Percentiles rank a stretch among this genome's conserved stretches.
Evolutionary conservation across 306 rosid species (phyloP).

Genomic region (Cyamopsis tetragonoloba): DNA sequence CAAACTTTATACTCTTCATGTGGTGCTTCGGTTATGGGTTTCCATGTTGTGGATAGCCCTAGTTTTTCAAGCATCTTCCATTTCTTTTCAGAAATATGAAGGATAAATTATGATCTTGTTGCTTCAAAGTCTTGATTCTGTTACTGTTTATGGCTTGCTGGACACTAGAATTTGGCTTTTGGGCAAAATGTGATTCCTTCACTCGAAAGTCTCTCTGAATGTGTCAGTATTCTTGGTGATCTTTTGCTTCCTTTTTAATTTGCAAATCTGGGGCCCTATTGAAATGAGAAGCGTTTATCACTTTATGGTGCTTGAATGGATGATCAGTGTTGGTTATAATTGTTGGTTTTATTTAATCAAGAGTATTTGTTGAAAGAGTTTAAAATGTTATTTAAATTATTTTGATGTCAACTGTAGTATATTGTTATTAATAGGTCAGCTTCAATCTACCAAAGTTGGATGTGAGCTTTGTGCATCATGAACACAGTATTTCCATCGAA

Average conservation of each 20-base stretch:
- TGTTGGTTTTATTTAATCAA: conserved; percentile 20
- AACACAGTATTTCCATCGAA: conserved; percentile 57
- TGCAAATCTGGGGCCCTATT: conserved; percentile 18
- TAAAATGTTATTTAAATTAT: conserved; percentile 1
- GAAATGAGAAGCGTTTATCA: conserved; percentile 9
- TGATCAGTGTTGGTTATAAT: conserved; percentile 13
- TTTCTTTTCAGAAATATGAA: conserved; percentile 32
- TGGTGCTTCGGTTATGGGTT: conserved; percentile 30
- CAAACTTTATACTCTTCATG: conserved; percentile 14
- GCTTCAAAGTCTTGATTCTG: conserved; percentile 34
- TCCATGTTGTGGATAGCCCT: conserved; percentile 32
- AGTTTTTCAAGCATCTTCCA: conserved; percentile 26
- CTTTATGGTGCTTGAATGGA: conserved; percentile 17
- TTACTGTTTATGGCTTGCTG: conserved; percentile 32
- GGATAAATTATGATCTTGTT: conserved; percentile 31
- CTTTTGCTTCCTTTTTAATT: conserved; percentile 30
- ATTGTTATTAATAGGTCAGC: conserved; percentile 59
- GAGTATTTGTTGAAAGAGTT: conserved; percentile 3
- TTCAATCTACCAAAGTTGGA: conserved; percentile 87
- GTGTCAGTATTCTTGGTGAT: conserved; percentile 19
- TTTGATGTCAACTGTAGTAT: conserved; percentile 25
- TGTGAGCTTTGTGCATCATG: conserved; percentile 74
- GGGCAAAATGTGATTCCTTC: conserved; percentile 34
- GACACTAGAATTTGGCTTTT: conserved; percentile 36
- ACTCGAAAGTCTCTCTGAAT: conserved; percentile 28